phyloP scores from a whole-genome alignment of 441 rosid species.

The Aquilaria agallochum region DNA sequence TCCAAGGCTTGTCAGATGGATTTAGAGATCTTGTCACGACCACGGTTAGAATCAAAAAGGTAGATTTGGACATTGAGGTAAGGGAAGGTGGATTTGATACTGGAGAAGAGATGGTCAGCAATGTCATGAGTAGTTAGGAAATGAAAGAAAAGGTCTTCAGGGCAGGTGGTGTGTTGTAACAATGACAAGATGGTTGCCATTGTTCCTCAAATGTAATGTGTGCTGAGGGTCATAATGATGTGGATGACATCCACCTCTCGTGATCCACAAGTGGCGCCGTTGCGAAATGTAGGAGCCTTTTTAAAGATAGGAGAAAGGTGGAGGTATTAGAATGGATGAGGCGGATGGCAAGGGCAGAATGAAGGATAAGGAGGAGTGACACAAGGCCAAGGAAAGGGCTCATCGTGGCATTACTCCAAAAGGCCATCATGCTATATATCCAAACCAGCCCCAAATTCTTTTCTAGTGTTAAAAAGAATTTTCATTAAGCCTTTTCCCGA shows the following conservation, averaged over 20 bases:
- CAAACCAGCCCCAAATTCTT: no score
- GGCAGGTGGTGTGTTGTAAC: slow-evolving; percentile 57
- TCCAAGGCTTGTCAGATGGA: slow-evolving; percentile 44
- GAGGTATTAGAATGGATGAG: slow-evolving; percentile 13
- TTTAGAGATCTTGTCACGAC: slow-evolving; percentile 40
- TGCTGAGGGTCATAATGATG: slow-evolving; percentile 60
- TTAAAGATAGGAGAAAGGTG: slow-evolving; percentile 38
- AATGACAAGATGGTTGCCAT: slow-evolving; percentile 67
- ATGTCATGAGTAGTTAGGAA: slow-evolving; percentile 48
- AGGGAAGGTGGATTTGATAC: slow-evolving; percentile 58
- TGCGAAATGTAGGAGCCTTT: slow-evolving; percentile 57
- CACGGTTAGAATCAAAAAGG: slow-evolving; percentile 36
- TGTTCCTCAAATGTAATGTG: slow-evolving; percentile 66
- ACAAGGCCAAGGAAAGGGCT: slow-evolving; percentile 47
- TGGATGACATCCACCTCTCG: slow-evolving; percentile 35
- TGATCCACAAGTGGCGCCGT: slow-evolving; percentile 39
- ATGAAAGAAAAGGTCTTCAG: slow-evolving; percentile 66
- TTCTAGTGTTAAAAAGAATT: no score
- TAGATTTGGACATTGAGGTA: slow-evolving; percentile 48
- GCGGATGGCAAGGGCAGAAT: slow-evolving; percentile 24
- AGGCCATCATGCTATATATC: slow-evolving; percentile 42
- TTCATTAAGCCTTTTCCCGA: no score
- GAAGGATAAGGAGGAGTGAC: slow-evolving; percentile 46
- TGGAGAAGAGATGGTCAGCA: slow-evolving; percentile 39
- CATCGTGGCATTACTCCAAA: slow-evolving; percentile 32